Conservation (phyloP, 352 stramenopile genomes). For the Aphanomyces invadans region DNA sequence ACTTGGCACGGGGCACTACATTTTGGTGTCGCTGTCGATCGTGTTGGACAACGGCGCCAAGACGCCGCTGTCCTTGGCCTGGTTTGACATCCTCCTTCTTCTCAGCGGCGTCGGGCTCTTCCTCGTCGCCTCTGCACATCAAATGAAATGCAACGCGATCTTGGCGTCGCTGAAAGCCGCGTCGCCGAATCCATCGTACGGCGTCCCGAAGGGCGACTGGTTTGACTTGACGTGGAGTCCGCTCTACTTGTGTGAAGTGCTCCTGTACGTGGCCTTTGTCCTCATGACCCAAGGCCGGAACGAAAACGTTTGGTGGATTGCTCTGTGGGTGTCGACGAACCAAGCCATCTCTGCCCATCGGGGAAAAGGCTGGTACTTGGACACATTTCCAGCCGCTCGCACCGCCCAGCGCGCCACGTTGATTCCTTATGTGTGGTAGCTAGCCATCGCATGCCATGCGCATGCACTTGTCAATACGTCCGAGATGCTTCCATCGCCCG, state of each 20-base stretch:
- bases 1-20: conserved; percentile 19
- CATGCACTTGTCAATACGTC: too few species aligned
- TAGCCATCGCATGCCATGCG: background rate
- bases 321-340: conserved; percentile 13
- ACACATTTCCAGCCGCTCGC: conserved; percentile 9
- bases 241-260: conserved; percentile 17
- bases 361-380: conserved; percentile 3
- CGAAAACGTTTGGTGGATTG: background rate
- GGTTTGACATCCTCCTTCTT: background rate
- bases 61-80: background rate
- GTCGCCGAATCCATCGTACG: background rate
- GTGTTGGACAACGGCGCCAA: conserved; percentile 9
- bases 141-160: conserved; percentile 16
- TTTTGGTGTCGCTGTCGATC: conserved; percentile 22
- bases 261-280: conserved; percentile 15
- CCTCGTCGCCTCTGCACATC: conserved; percentile 12
- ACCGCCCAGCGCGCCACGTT: background rate
- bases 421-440: conserved; percentile 15
- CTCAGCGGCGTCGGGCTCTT: conserved; percentile 4
- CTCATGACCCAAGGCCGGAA: conserved; percentile 3
- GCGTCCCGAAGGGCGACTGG: conserved; percentile 14
- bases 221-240: conserved; percentile 22
- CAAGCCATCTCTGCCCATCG: conserved; percentile 17
- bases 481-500: too few species aligned
- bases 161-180: conserved; percentile 9